phyloP scores from a whole-genome alignment of 148 eudicot species.

The Chenopodium quinoa region DNA sequence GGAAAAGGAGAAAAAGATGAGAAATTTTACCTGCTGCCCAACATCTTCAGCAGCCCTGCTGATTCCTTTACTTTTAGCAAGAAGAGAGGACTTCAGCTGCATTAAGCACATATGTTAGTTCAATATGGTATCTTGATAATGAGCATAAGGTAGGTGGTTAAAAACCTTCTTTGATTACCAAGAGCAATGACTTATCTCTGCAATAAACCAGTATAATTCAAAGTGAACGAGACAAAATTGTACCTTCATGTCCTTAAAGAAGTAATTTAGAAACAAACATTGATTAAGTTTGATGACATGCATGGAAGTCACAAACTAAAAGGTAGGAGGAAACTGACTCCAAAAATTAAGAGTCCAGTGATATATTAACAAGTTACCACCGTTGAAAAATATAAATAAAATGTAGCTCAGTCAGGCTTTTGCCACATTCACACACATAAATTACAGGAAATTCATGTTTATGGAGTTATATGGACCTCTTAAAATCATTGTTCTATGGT shows the following conservation, averaged over 20 bases:
- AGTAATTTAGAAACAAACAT: neutral
- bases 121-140: neutral
- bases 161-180: neutral
- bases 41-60: constrained; percentile 41
- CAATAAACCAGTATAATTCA: too few relatives aligned
- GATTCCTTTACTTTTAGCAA: constrained; percentile 30
- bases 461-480: too few relatives aligned
- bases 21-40: constrained; percentile 45
- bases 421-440: neutral
- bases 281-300: too few relatives aligned
- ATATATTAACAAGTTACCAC: too few relatives aligned
- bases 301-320: neutral
- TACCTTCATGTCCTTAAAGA: neutral
- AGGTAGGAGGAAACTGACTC: neutral
- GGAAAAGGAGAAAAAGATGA: neutral
- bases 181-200: neutral
- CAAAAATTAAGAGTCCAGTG: neutral
- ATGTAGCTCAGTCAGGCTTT: neutral
- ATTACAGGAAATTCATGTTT: neutral
- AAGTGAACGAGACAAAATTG: too few relatives aligned
- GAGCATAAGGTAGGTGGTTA: neutral
- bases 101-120: constrained; percentile 11
- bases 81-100: constrained; percentile 44
- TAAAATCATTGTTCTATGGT: too few relatives aligned
- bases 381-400: too few relatives aligned